These are phyloP conservation scores for Boechera stricta DNA, from an alignment of 345 rosid genomes.

Conservation along the genomic window DNA sequence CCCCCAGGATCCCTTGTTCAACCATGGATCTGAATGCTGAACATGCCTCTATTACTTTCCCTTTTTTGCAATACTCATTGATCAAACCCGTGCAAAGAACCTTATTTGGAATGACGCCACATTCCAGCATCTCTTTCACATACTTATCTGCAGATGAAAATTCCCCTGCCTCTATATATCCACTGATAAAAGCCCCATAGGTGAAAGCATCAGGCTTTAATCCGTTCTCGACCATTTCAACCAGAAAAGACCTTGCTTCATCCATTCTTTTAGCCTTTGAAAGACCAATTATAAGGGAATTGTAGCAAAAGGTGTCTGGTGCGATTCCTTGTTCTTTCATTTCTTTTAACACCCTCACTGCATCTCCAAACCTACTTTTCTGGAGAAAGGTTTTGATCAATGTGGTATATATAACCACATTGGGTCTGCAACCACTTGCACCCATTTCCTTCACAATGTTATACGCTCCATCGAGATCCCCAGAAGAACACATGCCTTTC, in stretches of 20 bases:
- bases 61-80: conserved; percentile 70
- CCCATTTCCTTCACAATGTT: conserved; percentile 60
- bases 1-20: conserved; percentile 56
- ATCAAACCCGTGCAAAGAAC: conserved; percentile 59
- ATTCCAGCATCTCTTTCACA: conserved; percentile 66
- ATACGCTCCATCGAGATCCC: conserved; percentile 61
- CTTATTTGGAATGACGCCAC: conserved; percentile 67
- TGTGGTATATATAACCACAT: conserved; percentile 60
- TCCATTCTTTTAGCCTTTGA: conserved; percentile 79
- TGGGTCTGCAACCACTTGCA: conserved; percentile 64
- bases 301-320: conserved; percentile 78
- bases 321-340: conserved; percentile 63
- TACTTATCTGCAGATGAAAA: conserved; percentile 63
- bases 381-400: conserved; percentile 64
- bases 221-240: conserved; percentile 66
- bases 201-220: conserved; percentile 73
- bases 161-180: conserved; percentile 61
- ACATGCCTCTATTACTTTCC: conserved; percentile 58
- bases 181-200: conserved; percentile 68
- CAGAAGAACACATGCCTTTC: conserved; percentile 58
- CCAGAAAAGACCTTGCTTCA: conserved; percentile 63
- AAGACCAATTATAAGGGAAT: conserved; percentile 72
- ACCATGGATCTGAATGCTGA: conserved; percentile 60
- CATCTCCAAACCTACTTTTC: conserved; percentile 61
- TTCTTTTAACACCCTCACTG: conserved; percentile 53